Evolutionary conservation across 805 yeast species (phyloP).

Genomic region (Zygosaccharomyces bisporus): DNA sequence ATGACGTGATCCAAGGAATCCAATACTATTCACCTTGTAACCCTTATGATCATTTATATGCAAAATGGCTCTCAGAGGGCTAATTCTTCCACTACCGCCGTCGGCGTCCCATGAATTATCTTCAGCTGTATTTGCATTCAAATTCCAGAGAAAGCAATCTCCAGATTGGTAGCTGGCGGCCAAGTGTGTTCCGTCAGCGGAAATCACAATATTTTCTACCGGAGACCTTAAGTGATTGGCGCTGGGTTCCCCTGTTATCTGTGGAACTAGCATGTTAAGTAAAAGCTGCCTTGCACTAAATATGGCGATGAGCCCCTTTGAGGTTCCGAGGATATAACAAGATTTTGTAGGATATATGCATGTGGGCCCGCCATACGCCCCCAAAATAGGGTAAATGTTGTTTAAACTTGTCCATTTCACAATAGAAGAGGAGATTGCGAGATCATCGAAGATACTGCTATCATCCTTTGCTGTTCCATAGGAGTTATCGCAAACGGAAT

Average conservation of each 20-base stretch:
- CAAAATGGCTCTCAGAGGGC: slow-evolving; percentile 26
- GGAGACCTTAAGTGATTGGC: slow-evolving; percentile 37
- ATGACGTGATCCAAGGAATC: slow-evolving; percentile 48
- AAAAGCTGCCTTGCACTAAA: slow-evolving; percentile 68
- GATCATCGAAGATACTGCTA: slow-evolving; percentile 9
- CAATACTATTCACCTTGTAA: slow-evolving; percentile 40
- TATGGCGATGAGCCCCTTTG: slow-evolving; percentile 57
- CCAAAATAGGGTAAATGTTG: slow-evolving; percentile 26
- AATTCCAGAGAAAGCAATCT: slow-evolving; percentile 63
- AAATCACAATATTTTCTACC: slow-evolving; percentile 54
- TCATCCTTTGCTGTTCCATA: neutral
- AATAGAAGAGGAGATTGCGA: slow-evolving; percentile 6
- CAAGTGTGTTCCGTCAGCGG: slow-evolving; percentile 64
- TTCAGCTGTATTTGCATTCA: slow-evolving; percentile 28
- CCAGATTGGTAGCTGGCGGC: slow-evolving; percentile 72
- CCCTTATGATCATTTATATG: slow-evolving; percentile 36
- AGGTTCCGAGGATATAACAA: slow-evolving; percentile 62
- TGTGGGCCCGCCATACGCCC: slow-evolving; percentile 50
- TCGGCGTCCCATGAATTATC: slow-evolving; percentile 29
- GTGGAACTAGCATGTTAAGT: slow-evolving; percentile 36
- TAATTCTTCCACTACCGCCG: slow-evolving; percentile 8
- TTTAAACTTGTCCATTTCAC: slow-evolving; percentile 22
- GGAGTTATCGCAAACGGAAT: neutral
- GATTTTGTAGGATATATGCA: slow-evolving; percentile 43
- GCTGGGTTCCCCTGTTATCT: slow-evolving; percentile 4